Percentiles rank a stretch among this genome's conserved stretches.
phyloP scores from a whole-genome alignment of 2,329 filamentous ascomycete species.

The Amauroascus niger region DNA sequence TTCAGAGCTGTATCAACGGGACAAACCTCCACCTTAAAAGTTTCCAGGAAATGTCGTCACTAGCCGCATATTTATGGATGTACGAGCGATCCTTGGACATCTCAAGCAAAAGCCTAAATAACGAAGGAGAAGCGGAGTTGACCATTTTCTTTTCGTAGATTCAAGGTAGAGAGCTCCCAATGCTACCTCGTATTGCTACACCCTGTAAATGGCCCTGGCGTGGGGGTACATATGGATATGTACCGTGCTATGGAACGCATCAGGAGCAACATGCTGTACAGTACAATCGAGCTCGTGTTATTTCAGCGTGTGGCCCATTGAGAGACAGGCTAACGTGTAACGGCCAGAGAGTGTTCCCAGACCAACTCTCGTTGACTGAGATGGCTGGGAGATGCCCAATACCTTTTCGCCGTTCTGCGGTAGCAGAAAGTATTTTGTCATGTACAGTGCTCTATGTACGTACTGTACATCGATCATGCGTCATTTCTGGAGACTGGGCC shows the following conservation, averaged over 20 bases:
- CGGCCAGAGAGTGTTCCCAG: too few relatives aligned
- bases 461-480: not conserved
- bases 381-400: too few relatives aligned
- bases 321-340: not conserved
- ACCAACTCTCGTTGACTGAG: too few relatives aligned
- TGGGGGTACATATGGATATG: not conserved
- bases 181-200: conserved; percentile 2
- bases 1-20: not conserved
- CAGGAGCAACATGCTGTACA: too few relatives aligned
- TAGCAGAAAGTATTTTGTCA: not conserved
- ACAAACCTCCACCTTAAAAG: not conserved
- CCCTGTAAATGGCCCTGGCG: not conserved
- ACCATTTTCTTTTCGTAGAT: not conserved
- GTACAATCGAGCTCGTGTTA: too few relatives aligned
- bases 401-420: not conserved
- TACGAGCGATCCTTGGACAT: not conserved
- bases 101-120: not conserved
- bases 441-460: too few relatives aligned
- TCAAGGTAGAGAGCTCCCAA: not conserved
- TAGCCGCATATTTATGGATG: not conserved
- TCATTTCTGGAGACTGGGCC: not conserved
- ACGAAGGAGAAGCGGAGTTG: not conserved
- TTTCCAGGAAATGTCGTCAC: not conserved
- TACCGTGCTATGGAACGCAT: not conserved
- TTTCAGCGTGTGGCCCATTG: too few relatives aligned